These are phyloP conservation scores for Aspergillus fijiensis DNA, from an alignment of 2,329 filamentous ascomycete species.

Conservation along the genomic window DNA sequence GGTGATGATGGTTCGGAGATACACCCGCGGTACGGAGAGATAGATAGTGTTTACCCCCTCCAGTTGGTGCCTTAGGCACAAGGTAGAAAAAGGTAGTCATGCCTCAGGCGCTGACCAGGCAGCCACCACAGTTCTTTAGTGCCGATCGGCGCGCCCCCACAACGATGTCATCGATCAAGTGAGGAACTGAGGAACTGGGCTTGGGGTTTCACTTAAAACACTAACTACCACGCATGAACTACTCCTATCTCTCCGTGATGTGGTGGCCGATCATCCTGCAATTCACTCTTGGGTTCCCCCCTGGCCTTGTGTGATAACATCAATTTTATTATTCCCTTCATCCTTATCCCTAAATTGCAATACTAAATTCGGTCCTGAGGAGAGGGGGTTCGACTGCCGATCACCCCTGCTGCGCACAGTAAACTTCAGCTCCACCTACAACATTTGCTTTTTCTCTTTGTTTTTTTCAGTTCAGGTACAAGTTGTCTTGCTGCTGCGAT, in stretches of 20 bases:
- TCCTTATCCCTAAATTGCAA: background rate
- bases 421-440: background rate
- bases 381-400: background rate
- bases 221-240: background rate
- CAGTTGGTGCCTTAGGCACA: conserved; percentile 14
- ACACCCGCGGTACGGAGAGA: background rate
- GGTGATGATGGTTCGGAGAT: conserved; percentile 3
- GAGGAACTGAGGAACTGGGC: background rate
- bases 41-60: background rate
- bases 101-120: background rate
- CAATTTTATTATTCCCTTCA: background rate
- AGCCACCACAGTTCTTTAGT: background rate
- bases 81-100: background rate
- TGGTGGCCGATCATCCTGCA: conserved; percentile 2
- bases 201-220: conserved; percentile 4
- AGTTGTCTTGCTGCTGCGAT: background rate
- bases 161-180: conserved; percentile 25
- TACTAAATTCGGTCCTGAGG: too few species aligned
- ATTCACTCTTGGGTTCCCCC: background rate
- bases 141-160: conserved; percentile 14
- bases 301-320: background rate
- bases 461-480: background rate
- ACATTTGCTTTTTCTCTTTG: background rate
- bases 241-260: background rate
- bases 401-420: background rate